Base-by-base conservation (phyloP, 176 grass and related monocot species). In the Urochloa ruziziensis region DNA sequence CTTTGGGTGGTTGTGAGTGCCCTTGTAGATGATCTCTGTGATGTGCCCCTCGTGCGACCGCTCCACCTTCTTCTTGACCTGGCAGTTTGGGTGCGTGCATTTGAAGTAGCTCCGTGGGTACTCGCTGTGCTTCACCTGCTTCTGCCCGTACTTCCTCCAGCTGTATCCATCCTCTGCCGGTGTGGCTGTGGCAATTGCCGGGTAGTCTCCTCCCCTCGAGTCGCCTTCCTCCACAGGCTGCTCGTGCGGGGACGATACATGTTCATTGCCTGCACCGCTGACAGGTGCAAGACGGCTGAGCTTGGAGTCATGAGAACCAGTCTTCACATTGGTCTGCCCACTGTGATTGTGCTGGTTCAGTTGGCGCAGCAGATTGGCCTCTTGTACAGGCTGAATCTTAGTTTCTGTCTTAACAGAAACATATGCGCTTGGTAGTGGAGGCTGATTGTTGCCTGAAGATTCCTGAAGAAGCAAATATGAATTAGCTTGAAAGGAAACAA, bases 121-220 rank as follows among this genome's bases (percentile, higher is more conserved):
- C 82, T 98, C 92, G 61, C 96, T 93, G 90, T 92, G 88, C 82
- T 98, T 98, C 82, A 98, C 92, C 65, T 98, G 96, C 83, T 98
- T 98, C 90, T 98, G 96, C 69, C 96, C 96, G 72, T 98, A 98
- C 73, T 98, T 98, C 89, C 96, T 84, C 96, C 96, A 98, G 62
- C 94, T 91, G 87, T 98, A 95, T 33, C 90, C 93, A 60, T 98
- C 92, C 73, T 98, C 93, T 6, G 90, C 91, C 2, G 89, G 89
- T 9, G 81, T 39, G 0, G 70, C 10, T 5, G 63, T 29, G 18
- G 77, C 76, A 60, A 80, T 18, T 12, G 77, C 77, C 17, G 66
- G 68, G 48, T 70, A 71, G 34, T 89, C 89, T 52, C 13, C 89
- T 52, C 13, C 74, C 46, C 58, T 89, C 0, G 30, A 32, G 19